Conservation (phyloP, 768 basidiomycete genomes). For the Floccularia luteovirens region DNA sequence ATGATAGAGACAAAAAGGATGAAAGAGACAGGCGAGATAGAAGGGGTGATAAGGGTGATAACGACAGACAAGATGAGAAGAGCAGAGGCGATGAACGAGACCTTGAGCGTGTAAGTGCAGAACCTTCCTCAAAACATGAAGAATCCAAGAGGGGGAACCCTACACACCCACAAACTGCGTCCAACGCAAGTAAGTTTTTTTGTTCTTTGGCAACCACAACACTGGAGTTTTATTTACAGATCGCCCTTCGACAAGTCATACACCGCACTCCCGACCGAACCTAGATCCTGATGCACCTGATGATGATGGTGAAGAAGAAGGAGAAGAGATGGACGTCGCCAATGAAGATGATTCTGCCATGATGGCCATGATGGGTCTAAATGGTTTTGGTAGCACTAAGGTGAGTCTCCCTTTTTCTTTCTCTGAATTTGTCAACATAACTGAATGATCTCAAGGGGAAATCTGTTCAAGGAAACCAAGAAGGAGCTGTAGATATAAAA, state of each 20-base stretch:
- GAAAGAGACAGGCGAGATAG: constrained; percentile 18
- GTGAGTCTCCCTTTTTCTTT: too few relatives aligned
- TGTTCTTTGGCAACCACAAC: not conserved
- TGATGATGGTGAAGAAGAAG: constrained; percentile 28
- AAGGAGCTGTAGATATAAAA: constrained; percentile 58
- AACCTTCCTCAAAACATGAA: not conserved
- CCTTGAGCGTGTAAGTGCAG: not conserved
- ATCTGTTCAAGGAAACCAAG: constrained; percentile 77
- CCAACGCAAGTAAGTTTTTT: not conserved
- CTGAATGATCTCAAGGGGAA: constrained; percentile 77
- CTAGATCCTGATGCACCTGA: constrained; percentile 34
- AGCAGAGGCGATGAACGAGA: not conserved
- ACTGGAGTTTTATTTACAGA: too few relatives aligned
- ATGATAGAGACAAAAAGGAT: constrained; percentile 26
- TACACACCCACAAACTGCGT: not conserved
- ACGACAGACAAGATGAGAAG: constrained; percentile 4
- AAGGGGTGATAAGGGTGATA: constrained; percentile 9
- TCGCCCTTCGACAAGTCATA: too few relatives aligned
- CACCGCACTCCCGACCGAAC: constrained; percentile 17
- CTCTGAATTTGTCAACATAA: too few relatives aligned
- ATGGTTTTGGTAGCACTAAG: constrained; percentile 86
- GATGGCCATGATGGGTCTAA: constrained; percentile 87
- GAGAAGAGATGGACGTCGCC: constrained; percentile 45
- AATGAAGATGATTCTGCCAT: constrained; percentile 72
- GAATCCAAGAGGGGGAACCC: not conserved